A percentile compares a stretch with the other conserved stretches of the same genome.
These are phyloP conservation scores for Cynanchum wilfordii DNA, from an alignment of 257 asterid species.

Conservation along the genomic window DNA sequence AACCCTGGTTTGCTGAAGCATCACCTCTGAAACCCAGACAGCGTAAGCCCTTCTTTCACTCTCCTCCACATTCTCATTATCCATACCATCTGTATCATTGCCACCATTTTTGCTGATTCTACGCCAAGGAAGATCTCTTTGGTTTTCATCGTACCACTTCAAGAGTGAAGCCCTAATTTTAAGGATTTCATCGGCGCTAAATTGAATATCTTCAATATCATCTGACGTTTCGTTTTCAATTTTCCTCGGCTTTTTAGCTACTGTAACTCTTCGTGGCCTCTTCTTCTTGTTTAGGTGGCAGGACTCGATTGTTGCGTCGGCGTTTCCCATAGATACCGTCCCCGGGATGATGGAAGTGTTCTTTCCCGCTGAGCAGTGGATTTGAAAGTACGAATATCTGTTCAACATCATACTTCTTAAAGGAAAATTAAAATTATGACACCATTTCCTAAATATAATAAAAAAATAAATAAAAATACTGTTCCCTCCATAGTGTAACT, in stretches of 20 bases:
- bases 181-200: conserved; percentile 41
- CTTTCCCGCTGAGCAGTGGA: conserved; percentile 45
- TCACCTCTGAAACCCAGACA: conserved; percentile 97
- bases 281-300: conserved; percentile 18
- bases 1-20: conserved; percentile 99
- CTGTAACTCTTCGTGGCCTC: conserved; percentile 23
- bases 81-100: conserved; percentile 8
- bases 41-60: conserved; percentile 69
- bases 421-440: neutral
- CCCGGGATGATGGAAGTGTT: conserved; percentile 19
- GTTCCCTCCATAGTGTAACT: too few relatives aligned
- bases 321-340: conserved; percentile 20
- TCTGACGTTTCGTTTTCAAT: conserved; percentile 17
- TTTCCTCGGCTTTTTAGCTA: conserved; percentile 8
- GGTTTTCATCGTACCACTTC: conserved; percentile 70
- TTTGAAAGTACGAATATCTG: conserved; percentile 26
- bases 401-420: neutral
- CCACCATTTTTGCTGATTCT: conserved; percentile 39
- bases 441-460: too few relatives aligned
- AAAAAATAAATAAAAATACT: too few relatives aligned
- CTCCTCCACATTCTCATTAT: conserved; percentile 22
- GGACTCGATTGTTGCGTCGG: neutral
- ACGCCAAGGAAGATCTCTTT: conserved; percentile 93
- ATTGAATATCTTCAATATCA: conserved; percentile 75
- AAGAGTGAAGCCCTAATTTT: conserved; percentile 70